Conservation (phyloP, 805 yeast genomes). For the Cyberlindnera suaveolens region DNA sequence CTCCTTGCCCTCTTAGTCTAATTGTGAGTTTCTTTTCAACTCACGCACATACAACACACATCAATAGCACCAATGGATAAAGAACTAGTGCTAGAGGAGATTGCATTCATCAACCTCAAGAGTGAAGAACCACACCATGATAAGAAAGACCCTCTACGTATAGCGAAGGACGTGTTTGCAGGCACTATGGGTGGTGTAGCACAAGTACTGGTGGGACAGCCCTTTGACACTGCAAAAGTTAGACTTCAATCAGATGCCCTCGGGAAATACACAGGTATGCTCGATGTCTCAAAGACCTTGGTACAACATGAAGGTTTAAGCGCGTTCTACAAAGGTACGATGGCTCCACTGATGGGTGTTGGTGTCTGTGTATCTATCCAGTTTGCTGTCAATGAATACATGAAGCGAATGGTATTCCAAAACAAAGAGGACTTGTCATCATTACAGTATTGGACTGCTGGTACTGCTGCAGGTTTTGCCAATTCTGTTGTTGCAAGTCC, state of each 20-base stretch:
- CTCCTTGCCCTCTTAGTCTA: no score
- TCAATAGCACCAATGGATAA: slow-evolving; percentile 8
- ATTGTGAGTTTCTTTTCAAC: no score
- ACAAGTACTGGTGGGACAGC: slow-evolving; percentile 93
- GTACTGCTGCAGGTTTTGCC: slow-evolving; percentile 86
- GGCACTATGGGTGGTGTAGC: slow-evolving; percentile 97
- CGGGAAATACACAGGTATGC: slow-evolving; percentile 66
- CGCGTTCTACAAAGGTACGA: slow-evolving; percentile 90
- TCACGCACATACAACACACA: no score
- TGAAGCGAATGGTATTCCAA: slow-evolving; percentile 70
- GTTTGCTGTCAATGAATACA: slow-evolving; percentile 88
- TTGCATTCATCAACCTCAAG: slow-evolving; percentile 6
- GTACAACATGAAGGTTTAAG: slow-evolving; percentile 71
- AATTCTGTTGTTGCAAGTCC: slow-evolving; percentile 88
- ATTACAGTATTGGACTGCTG: slow-evolving; percentile 72
- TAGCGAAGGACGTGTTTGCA: slow-evolving; percentile 36
- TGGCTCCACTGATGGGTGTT: slow-evolving; percentile 88
- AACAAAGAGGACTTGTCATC: slow-evolving; percentile 36
- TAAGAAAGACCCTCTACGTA: slow-evolving; percentile 15
- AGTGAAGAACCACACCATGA: slow-evolving; percentile 4
- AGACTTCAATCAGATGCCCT: slow-evolving; percentile 83
- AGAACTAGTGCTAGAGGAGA: slow-evolving; percentile 8
- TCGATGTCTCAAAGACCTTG: slow-evolving; percentile 72
- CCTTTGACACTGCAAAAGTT: slow-evolving; percentile 92
- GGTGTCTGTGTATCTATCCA: slow-evolving; percentile 97